Evolutionary conservation across 1,139 yeast species (phyloP).

Genomic region (Magnusiomyces paraingens): DNA sequence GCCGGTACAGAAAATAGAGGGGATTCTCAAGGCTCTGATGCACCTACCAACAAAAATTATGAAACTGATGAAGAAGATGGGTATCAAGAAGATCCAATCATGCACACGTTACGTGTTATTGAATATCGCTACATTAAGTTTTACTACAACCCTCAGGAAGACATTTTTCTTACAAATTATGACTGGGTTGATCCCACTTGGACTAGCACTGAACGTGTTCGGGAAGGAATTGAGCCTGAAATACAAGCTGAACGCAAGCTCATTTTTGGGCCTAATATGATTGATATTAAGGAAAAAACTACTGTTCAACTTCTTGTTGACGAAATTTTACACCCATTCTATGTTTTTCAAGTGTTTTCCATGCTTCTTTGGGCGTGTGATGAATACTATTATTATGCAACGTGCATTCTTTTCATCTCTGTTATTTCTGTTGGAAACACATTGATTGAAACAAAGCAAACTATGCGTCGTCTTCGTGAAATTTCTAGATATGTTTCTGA

Average conservation of each 20-base stretch:
- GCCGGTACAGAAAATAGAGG: not conserved
- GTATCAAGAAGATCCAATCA: conserved; percentile 45
- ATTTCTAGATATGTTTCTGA: conserved; percentile 71
- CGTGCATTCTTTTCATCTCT: conserved; percentile 84
- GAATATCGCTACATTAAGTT: conserved; percentile 78
- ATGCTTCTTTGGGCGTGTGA: conserved; percentile 88
- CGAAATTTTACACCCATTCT: conserved; percentile 91
- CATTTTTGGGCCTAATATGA: conserved; percentile 72
- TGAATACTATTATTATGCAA: conserved; percentile 86
- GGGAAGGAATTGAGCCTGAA: conserved; percentile 67
- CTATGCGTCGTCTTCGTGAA: conserved; percentile 64
- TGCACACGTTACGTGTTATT: conserved; percentile 66
- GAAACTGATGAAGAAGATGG: conserved; percentile 25
- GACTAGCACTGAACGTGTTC: conserved; percentile 51
- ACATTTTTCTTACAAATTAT: conserved; percentile 72
- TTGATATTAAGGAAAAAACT: conserved; percentile 72
- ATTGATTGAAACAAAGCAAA: conserved; percentile 71
- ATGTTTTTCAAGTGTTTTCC: conserved; percentile 88
- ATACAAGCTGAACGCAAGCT: conserved; percentile 58
- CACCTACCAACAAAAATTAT: conserved; percentile 16
- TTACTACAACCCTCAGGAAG: conserved; percentile 80
- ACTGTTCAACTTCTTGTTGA: conserved; percentile 60
- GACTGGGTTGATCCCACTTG: conserved; percentile 81
- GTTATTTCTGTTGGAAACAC: conserved; percentile 72
- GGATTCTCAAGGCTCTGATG: not conserved